phyloP scores from a whole-genome alignment of 1,284 basidiomycete species.

The Tilletia caries region DNA sequence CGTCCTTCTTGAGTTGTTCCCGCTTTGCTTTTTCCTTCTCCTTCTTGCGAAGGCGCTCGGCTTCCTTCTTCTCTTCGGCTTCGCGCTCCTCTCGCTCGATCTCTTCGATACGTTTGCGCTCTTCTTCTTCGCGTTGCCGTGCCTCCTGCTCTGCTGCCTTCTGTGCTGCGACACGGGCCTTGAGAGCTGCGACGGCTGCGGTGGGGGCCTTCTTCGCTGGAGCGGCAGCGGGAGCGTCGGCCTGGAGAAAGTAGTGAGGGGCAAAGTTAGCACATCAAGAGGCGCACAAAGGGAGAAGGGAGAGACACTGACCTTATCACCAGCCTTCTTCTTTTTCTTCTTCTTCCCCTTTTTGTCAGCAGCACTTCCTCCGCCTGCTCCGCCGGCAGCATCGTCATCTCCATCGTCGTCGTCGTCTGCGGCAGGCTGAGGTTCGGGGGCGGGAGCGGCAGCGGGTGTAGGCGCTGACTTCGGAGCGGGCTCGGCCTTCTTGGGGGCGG shows the following conservation, averaged over 20 bases:
- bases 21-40: slow-evolving; percentile 50
- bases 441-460: slow-evolving; percentile 16
- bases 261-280: no score
- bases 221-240: slow-evolving; percentile 30
- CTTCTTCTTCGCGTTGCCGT: slow-evolving; percentile 35
- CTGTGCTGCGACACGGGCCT: slow-evolving; percentile 51
- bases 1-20: slow-evolving; percentile 52
- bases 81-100: slow-evolving; percentile 49
- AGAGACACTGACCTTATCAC: slow-evolving; percentile 13
- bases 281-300: neutral
- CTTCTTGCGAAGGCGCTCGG: slow-evolving; percentile 45
- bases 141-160: slow-evolving; percentile 52
- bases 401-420: slow-evolving; percentile 19
- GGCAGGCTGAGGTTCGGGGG: slow-evolving; percentile 1
- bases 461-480: slow-evolving; percentile 19
- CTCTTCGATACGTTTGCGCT: slow-evolving; percentile 44
- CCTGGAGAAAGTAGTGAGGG: neutral
- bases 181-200: slow-evolving; percentile 47
- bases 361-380: slow-evolving; percentile 19
- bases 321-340: slow-evolving; percentile 28
- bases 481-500: slow-evolving; percentile 16
- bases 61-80: slow-evolving; percentile 49
- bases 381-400: slow-evolving; percentile 31
- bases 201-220: slow-evolving; percentile 42
- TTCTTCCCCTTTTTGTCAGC: slow-evolving; percentile 49